Percentiles rank a stretch among this genome's conserved stretches.
These are phyloP conservation scores for Wickerhamomyces sp. DNA, from an alignment of 1,139 yeast genomes.

Conservation along the genomic window DNA sequence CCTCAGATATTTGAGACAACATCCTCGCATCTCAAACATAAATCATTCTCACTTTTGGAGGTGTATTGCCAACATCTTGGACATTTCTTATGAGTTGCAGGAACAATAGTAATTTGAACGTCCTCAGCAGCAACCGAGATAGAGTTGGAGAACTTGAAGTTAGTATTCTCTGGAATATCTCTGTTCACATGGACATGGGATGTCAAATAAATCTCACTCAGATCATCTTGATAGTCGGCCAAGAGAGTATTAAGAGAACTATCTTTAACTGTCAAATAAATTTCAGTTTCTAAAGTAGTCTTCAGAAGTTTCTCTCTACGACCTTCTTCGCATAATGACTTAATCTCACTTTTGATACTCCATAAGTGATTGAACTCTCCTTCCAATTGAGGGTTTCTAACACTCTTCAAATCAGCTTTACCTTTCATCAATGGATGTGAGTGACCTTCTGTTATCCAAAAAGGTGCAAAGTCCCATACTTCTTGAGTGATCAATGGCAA, in stretches of 20 bases:
- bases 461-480: slow-evolving; percentile 62
- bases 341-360: slow-evolving; percentile 44
- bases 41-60: slow-evolving; percentile 42
- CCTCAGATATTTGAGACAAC: slow-evolving; percentile 23
- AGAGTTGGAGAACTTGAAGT: slow-evolving; percentile 28
- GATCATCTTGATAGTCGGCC: slow-evolving; percentile 23
- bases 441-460: slow-evolving; percentile 27
- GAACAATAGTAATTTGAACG: slow-evolving; percentile 36
- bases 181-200: slow-evolving; percentile 46
- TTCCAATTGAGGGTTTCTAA: slow-evolving; percentile 28
- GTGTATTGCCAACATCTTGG: slow-evolving; percentile 92
- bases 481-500: slow-evolving; percentile 84
- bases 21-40: slow-evolving; percentile 66
- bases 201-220: slow-evolving; percentile 60
- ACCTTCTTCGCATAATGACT: slow-evolving; percentile 43
- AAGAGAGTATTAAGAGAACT: slow-evolving; percentile 23
- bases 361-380: slow-evolving; percentile 35
- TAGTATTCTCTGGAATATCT: slow-evolving; percentile 12
- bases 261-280: slow-evolving; percentile 31
- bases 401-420: slow-evolving; percentile 33
- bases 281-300: slow-evolving; percentile 59
- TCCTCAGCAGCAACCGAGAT: slow-evolving; percentile 27
- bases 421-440: slow-evolving; percentile 52
- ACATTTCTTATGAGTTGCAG: slow-evolving; percentile 56
- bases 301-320: slow-evolving; percentile 44